These are phyloP conservation scores for Nannochloropsis granulata DNA, from an alignment of 108 stramenopile genomes.

Conservation along the genomic window DNA sequence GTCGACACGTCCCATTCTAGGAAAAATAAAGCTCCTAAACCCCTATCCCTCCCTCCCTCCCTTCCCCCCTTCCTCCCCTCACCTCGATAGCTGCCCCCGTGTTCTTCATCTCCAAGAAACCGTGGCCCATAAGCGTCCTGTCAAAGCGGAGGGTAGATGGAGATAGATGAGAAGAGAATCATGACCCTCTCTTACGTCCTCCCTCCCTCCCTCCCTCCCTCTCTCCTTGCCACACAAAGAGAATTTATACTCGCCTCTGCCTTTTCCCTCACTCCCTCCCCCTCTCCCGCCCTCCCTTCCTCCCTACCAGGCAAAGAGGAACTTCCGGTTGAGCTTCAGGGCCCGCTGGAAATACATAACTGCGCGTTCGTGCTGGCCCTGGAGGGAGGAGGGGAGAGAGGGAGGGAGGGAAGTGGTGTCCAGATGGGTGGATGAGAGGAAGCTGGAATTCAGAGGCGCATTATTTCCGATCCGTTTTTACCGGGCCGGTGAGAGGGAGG, in stretches of 20 bases:
- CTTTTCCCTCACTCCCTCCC: background rate
- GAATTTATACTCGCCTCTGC: background rate
- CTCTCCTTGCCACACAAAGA: too few relatives aligned
- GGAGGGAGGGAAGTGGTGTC: background rate
- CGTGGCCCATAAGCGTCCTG: constrained; percentile 85
- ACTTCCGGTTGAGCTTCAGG: constrained; percentile 67
- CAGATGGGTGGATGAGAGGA: too few relatives aligned
- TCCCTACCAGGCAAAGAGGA: constrained; percentile 67
- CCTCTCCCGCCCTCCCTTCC: background rate
- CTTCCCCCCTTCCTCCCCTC: background rate
- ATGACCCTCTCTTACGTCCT: background rate
- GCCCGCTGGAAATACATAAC: constrained; percentile 82
- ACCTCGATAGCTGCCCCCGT: constrained; percentile 81
- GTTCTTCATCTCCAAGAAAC: constrained; percentile 90
- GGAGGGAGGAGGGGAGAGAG: background rate
- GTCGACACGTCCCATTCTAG: too few relatives aligned
- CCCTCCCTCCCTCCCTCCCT: background rate
- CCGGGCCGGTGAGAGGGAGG: background rate
- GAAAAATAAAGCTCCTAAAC: background rate
- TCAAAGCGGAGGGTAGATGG: background rate
- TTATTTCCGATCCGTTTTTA: too few relatives aligned
- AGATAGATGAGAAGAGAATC: background rate
- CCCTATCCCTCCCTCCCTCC: background rate
- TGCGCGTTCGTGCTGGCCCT: constrained; percentile 79
- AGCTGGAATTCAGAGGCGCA: too few relatives aligned